Conservation (phyloP, 2,329 filamentous ascomycete genomes). For the Fusarium sp. region DNA sequence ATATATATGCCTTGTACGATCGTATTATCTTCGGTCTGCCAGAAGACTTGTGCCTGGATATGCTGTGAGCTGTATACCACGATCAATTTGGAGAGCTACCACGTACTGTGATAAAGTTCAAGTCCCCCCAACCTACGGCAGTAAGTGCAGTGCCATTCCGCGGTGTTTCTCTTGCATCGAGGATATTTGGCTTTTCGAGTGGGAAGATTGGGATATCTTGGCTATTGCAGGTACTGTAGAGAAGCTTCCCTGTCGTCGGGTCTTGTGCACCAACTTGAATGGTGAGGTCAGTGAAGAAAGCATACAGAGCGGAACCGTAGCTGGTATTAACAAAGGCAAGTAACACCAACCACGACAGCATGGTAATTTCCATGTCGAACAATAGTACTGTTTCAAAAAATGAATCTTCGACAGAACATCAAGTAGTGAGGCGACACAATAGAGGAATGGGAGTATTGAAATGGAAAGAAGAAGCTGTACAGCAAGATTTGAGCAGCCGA, state of each 20-base stretch:
- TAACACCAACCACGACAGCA: background rate
- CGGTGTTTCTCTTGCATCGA: background rate
- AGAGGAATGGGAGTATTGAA: background rate
- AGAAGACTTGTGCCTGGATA: background rate
- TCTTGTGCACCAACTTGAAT: constrained; percentile 12
- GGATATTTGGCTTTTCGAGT: background rate
- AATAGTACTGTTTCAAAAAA: background rate
- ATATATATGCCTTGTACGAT: constrained; percentile 1
- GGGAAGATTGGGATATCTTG: background rate
- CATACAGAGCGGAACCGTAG: background rate
- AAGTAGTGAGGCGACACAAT: fast-evolving
- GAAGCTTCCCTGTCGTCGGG: background rate
- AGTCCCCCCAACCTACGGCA: constrained; percentile 2
- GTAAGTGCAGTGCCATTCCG: background rate
- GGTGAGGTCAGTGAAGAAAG: background rate
- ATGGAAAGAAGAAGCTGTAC: too few species aligned
- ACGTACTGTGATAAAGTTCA: background rate
- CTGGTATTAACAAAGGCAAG: background rate
- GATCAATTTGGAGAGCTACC: fast-evolving
- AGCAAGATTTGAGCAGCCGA: too few species aligned
- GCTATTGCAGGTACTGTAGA: constrained; percentile 5
- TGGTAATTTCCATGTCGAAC: fast-evolving
- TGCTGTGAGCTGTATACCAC: background rate
- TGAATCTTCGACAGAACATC: fast-evolving
- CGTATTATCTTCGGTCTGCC: background rate